phyloP scores from a whole-genome alignment of 306 rosid species.

The Fagus crenata region DNA sequence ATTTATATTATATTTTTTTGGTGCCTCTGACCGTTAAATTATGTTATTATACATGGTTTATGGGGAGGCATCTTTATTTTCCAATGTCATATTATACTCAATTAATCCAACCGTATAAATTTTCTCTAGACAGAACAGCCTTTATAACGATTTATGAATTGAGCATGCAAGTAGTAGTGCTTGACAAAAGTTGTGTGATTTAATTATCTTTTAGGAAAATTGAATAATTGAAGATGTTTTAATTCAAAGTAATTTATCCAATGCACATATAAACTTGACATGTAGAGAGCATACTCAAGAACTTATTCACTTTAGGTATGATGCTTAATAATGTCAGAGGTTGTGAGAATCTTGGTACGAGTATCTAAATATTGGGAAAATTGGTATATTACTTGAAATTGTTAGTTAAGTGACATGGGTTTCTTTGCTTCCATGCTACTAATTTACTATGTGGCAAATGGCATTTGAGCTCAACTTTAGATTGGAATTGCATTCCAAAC shows the following conservation, averaged over 20 bases:
- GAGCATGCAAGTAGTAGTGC: not conserved
- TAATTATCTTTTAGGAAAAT: not conserved
- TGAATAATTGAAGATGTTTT: not conserved
- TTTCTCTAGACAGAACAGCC: not conserved
- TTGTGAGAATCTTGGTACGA: slow-evolving; percentile 9
- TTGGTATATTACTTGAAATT: slow-evolving; percentile 10
- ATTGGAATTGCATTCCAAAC: not conserved
- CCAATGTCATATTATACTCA: not conserved
- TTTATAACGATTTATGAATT: not conserved
- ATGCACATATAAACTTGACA: not conserved
- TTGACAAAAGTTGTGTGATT: not conserved
- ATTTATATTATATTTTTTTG: not conserved
- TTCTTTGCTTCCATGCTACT: slow-evolving; percentile 3
- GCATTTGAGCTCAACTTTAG: slow-evolving; percentile 1
- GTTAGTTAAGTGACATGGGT: not conserved
- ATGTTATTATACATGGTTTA: not conserved
- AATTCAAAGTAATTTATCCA: not conserved
- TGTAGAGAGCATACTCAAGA: not conserved
- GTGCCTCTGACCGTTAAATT: not conserved
- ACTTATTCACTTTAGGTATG: not conserved
- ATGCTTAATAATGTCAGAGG: not conserved
- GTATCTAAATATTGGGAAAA: not conserved
- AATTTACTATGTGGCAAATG: not conserved
- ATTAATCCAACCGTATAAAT: not conserved
- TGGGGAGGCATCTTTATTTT: not conserved